Evolutionary conservation across 768 basidiomycete species (phyloP), one percentile per base, ranked within the genome.

Genomic region (Mycena rebaudengoi): DNA sequence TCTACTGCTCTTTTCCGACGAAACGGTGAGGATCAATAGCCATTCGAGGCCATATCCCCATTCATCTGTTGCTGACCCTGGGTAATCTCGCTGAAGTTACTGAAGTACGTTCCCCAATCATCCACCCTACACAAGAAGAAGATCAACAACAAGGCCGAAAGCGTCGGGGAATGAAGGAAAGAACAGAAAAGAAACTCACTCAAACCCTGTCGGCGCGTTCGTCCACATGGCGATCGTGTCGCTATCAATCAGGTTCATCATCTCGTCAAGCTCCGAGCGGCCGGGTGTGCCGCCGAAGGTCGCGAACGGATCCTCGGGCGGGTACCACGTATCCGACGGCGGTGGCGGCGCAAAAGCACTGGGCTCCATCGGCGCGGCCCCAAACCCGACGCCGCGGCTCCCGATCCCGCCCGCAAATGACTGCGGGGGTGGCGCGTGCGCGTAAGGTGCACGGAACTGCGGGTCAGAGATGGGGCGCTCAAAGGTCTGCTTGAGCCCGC

Each of bases 211-310:
- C 0, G 66, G 66, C 53, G 66, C 66, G 44, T 46, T 64, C 44
- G 66, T 60, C 66, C 66, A 67, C 66, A 67, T 67, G 26, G 62
- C 58, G 13, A 67, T 56, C 52, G 66, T 64, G 39, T 63, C 62
- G 29, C 40, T 54, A 18, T 67, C 66, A 40, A 67, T 64, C 32
- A 67, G 26, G 7, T 60, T 51, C 66, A 67, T 60, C 66, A 63
- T 64, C 2, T 52, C 53, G 3, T 32, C 62, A 26, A 64, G 41
- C 41, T 55, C 60, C 29, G 55, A 51, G 20, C 53, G 49, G 33
- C 26, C 16, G 3, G 63, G 56, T 25, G 52, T 51, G 10, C 21
- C n/a, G 11, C 1, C 21, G 18, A 58, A 43, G 11, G 50, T 40
- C 25, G 44, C 50, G 44, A 53, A 59, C 37, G 62, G 62, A n/a